Conservation (phyloP, 352 stramenopile genomes). For the Thraustochytrium sp. region DNA sequence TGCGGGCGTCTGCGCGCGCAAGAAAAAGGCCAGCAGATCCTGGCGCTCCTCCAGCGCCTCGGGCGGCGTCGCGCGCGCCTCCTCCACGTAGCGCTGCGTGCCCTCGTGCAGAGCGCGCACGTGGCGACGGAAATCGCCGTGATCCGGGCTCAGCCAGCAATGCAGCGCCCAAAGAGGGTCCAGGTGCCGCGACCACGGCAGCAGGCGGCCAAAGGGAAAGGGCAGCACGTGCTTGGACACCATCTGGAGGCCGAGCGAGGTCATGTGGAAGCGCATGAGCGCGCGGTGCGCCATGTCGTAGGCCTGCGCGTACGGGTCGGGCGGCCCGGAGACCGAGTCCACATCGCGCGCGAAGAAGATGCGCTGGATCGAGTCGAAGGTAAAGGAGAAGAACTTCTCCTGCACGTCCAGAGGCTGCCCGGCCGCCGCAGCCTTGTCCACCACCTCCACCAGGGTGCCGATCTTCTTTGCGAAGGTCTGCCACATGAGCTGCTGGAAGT, state of each 20-base stretch:
- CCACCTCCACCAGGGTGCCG: neutral
- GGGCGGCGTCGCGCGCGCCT: neutral
- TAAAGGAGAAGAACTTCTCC: slow-evolving; percentile 53
- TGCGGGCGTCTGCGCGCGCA: neutral
- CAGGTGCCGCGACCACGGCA: neutral
- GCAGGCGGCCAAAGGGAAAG: slow-evolving; percentile 26
- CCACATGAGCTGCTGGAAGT: slow-evolving; percentile 39
- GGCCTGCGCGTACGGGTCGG: slow-evolving; percentile 43
- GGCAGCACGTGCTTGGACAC: neutral
- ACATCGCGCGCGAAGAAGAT: slow-evolving; percentile 52
- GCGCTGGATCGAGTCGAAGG: slow-evolving; percentile 50
- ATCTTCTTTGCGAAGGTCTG: slow-evolving; percentile 10
- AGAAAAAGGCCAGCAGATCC: slow-evolving; percentile 47
- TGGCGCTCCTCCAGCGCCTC: neutral
- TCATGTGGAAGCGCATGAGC: slow-evolving; percentile 27
- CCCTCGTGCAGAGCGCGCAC: slow-evolving; percentile 30
- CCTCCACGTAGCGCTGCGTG: slow-evolving; percentile 42
- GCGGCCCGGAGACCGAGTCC: slow-evolving; percentile 43
- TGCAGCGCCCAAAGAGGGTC: slow-evolving; percentile 34
- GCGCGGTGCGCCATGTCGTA: slow-evolving; percentile 49
- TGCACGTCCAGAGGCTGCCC: slow-evolving; percentile 48
- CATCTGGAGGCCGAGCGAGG: neutral
- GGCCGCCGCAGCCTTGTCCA: neutral
- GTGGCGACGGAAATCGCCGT: slow-evolving; percentile 38
- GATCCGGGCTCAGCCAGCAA: neutral